These are phyloP conservation scores for Zizania latifolia DNA, from an alignment of 176 grass and related monocot species.

Conservation along the genomic window DNA sequence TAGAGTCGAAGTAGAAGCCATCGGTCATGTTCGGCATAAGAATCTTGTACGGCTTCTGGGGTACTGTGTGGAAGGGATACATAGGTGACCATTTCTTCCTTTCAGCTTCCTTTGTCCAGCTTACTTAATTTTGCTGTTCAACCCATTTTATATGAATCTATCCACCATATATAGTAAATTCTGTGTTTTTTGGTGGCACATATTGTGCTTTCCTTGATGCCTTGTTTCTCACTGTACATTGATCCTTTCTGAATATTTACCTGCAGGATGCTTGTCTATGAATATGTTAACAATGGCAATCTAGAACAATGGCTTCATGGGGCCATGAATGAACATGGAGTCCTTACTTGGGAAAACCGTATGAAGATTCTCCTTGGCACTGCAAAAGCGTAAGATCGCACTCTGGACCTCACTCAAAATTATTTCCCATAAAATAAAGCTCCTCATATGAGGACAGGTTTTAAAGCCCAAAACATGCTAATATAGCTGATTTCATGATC, in stretches of 20 bases:
- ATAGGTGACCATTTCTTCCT: slow-evolving; percentile 61
- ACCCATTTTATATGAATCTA: neutral
- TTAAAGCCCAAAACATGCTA: slow-evolving; percentile 17
- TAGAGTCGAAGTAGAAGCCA: slow-evolving; percentile 95
- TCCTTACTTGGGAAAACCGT: slow-evolving; percentile 91
- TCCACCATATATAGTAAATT: neutral
- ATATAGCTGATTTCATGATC: slow-evolving; percentile 7
- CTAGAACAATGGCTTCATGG: slow-evolving; percentile 99
- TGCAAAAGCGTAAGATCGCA: slow-evolving; percentile 78
- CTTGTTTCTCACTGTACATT: slow-evolving; percentile 2
- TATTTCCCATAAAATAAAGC: slow-evolving; percentile 2
- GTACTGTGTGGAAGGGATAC: slow-evolving; percentile 85
- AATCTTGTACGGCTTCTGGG: slow-evolving; percentile 93
- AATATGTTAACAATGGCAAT: slow-evolving; percentile 99
- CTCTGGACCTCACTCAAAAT: neutral
- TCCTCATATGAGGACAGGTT: neutral
- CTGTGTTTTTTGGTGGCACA: neutral
- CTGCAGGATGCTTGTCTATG: slow-evolving; percentile 93
- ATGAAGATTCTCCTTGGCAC: slow-evolving; percentile 86
- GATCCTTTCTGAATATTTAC: slow-evolving; percentile 21
- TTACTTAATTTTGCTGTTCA: neutral
- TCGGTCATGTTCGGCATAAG: slow-evolving; percentile 89
- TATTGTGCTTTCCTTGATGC: neutral
- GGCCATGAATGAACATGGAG: slow-evolving; percentile 45
- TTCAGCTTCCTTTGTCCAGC: neutral